Evolutionary conservation across 371 early-diverging fungal species (phyloP), one percentile per base, ranked within the genome.

Genomic region (Circinella umbellata): DNA sequence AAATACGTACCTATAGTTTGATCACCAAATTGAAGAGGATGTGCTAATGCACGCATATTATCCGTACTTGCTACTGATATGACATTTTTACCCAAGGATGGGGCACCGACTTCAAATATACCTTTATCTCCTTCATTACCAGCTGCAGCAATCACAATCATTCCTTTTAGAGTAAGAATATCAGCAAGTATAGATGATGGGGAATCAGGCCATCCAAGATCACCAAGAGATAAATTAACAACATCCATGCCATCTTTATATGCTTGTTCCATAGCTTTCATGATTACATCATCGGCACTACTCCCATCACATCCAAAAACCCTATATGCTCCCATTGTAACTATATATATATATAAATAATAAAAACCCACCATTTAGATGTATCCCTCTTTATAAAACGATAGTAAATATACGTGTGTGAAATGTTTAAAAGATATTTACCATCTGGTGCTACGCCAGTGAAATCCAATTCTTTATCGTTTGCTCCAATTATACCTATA

Each of bases 21-120:
- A 55, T 64, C 64, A 11, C 48, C 72, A 4, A 74, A 39, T 35
- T 65, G 42, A n/a, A 83, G 64, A 0, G 77, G 67, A 62, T 78
- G 77, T 6, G 80, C 77, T 34, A 74, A 61, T 3, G 76, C 80
- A 18, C 70, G 64, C 8, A 65, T 54, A 71, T 88, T 91, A 61
- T 94, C 92, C 11, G 93, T 80, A n/a, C 92, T 89, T n/a, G 91
- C 94, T 17, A 92, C 91, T 15, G 89, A 85, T 53, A 91, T 74
- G 11, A 88, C 86, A 42, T 83, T 81, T 13, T 69, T 69, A 3
- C 90, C 90, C 15, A 92, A 74, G n/a, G 89, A 89, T 7, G 94
- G 93, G 1, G 90, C 71, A 0, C 84, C 80, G 0, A 86, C 82
- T 68, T 86, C 80, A 71, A 81, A 91, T 4, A 91, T 73, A 3